phyloP scores from a whole-genome alignment of 2,329 filamentous ascomycete species.

The Ilyonectria mors-panacis region DNA sequence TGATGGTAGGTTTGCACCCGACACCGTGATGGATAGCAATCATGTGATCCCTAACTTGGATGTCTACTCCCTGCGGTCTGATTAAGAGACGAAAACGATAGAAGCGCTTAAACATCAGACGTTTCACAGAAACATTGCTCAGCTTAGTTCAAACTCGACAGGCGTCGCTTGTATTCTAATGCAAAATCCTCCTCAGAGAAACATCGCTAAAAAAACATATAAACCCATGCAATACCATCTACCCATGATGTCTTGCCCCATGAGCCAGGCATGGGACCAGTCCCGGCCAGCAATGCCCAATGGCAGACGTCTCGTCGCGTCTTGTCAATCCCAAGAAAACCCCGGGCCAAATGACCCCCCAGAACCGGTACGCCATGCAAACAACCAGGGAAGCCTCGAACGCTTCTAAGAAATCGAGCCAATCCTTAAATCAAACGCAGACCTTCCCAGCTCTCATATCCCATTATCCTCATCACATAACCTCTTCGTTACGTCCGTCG shows the following conservation, averaged over 20 bases:
- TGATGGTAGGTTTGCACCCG: background rate
- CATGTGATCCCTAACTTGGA: background rate
- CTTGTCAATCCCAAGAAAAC: conserved; percentile 2
- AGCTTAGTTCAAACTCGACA: conserved; percentile 2
- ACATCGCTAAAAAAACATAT: conserved; percentile 13
- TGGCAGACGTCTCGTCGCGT: conserved; percentile 11
- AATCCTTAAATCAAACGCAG: conserved; percentile 16
- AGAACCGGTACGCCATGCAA: conserved; percentile 26
- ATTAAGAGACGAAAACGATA: too few relatives aligned
- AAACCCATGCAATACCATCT: conserved; percentile 20
- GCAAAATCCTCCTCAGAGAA: conserved; percentile 15
- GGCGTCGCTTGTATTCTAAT: conserved; percentile 10
- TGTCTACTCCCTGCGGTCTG: too few relatives aligned
- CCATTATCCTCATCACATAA: conserved; percentile 25
- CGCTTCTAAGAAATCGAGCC: background rate
- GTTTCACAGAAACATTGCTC: background rate
- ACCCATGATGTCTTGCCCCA: conserved; percentile 11
- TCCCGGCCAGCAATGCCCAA: conserved; percentile 18
- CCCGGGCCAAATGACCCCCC: conserved; percentile 1
- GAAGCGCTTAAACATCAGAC: too few relatives aligned
- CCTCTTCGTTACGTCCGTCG: background rate
- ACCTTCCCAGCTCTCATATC: conserved; percentile 23
- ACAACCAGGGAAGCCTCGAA: background rate
- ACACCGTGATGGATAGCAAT: background rate
- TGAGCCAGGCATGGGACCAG: conserved; percentile 19